Evolutionary conservation across 805 yeast genomes (phyloP).

Genomic region (Lipomyces spencermartinsiae): DNA sequence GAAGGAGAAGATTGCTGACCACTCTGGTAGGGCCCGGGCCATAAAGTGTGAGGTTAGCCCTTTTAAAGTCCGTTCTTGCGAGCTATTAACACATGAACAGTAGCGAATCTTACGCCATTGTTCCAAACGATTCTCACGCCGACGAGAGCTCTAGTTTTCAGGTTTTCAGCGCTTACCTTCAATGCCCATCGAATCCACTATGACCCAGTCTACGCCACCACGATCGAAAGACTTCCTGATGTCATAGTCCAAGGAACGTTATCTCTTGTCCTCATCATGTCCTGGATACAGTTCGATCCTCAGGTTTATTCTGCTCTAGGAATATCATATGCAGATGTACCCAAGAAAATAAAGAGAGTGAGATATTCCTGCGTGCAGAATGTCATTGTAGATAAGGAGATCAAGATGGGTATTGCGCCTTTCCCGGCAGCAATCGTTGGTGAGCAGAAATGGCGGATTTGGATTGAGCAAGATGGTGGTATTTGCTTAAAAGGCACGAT

Average conservation of each 20-base stretch:
- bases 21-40: neutral
- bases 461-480: conserved; percentile 32
- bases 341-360: conserved; percentile 12
- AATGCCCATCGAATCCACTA: conserved; percentile 88
- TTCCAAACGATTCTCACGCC: conserved; percentile 26
- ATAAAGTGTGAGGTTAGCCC: conserved; percentile 9
- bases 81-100: neutral
- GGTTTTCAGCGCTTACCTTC: conserved; percentile 74
- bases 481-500: conserved; percentile 24
- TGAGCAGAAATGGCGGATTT: conserved; percentile 15
- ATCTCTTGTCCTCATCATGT: conserved; percentile 63
- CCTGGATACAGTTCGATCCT: conserved; percentile 52
- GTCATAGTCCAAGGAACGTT: conserved; percentile 84
- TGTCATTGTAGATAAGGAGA: conserved; percentile 16
- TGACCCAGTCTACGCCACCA: conserved; percentile 59
- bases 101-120: conserved; percentile 4
- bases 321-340: neutral
- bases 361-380: conserved; percentile 29
- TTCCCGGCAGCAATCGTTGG: neutral
- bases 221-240: conserved; percentile 64
- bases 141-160: conserved; percentile 26
- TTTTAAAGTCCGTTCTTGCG: neutral
- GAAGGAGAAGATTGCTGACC: neutral
- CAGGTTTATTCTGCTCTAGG: conserved; percentile 9
- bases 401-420: conserved; percentile 19